Percentiles rank a stretch among this genome's conserved stretches.
phyloP scores from a whole-genome alignment of 1,139 yeast species.

The Geotrichum phurueaensis region DNA sequence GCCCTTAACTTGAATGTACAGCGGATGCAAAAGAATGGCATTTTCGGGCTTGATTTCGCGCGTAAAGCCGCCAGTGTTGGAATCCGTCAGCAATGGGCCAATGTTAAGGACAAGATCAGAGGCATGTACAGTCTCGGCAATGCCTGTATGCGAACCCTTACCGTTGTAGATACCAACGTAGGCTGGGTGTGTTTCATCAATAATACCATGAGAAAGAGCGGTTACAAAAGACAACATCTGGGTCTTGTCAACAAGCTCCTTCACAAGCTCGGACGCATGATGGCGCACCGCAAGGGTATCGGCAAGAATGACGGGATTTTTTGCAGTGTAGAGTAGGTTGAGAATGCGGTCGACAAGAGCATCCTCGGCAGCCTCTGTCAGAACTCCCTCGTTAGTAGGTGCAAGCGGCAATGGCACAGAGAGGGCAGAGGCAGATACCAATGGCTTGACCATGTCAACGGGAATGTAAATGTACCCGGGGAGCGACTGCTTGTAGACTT shows the following conservation, averaged over 20 bases:
- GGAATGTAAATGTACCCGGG: slow-evolving; percentile 83
- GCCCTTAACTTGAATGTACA: slow-evolving; percentile 44
- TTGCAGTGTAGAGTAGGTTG: slow-evolving; percentile 45
- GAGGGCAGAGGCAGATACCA: slow-evolving; percentile 41
- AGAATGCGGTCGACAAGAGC: slow-evolving; percentile 46
- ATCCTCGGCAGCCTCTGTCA: slow-evolving; percentile 30
- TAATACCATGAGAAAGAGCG: slow-evolving; percentile 48
- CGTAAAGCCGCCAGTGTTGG: slow-evolving; percentile 42
- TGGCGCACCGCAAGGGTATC: slow-evolving; percentile 63
- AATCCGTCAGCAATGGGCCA: slow-evolving; percentile 41
- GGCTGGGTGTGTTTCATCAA: slow-evolving; percentile 55
- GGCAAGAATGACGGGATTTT: slow-evolving; percentile 56
- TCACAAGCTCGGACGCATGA: slow-evolving; percentile 40
- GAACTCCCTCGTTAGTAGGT: slow-evolving; percentile 23
- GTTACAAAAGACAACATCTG: slow-evolving; percentile 45
- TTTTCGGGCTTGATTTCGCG: slow-evolving; percentile 36
- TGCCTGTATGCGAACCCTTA: slow-evolving; percentile 41
- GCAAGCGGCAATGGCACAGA: slow-evolving; percentile 31
- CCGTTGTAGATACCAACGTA: slow-evolving; percentile 67
- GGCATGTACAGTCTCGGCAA: slow-evolving; percentile 35
- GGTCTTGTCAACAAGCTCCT: slow-evolving; percentile 43
- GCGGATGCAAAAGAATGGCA: slow-evolving; percentile 39
- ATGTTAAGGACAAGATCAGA: slow-evolving; percentile 38
- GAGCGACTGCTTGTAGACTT: slow-evolving; percentile 51
- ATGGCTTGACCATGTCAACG: slow-evolving; percentile 52